These are phyloP conservation scores for Schoenoplectus triqueter DNA, from an alignment of 202 grass and related monocot species.

Conservation along the genomic window DNA sequence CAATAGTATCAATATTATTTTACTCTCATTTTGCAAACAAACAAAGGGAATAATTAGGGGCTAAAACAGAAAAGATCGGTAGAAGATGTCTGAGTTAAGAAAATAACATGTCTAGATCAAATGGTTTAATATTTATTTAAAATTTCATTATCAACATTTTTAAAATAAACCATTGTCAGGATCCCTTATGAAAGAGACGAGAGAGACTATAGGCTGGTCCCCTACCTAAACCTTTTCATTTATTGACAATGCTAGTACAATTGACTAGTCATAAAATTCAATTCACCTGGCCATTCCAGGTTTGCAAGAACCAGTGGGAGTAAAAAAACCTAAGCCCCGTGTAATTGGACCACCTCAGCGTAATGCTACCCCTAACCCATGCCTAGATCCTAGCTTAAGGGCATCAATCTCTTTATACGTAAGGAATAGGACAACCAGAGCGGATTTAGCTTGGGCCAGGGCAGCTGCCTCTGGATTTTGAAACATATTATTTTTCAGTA, in stretches of 20 bases:
- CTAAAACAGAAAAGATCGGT: too few relatives aligned
- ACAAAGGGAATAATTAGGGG: too few relatives aligned
- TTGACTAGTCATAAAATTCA: not conserved
- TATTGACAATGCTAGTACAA: slow-evolving; percentile 15
- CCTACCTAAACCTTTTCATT: slow-evolving; percentile 15
- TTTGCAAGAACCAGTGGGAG: slow-evolving; percentile 35
- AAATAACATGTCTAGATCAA: too few relatives aligned
- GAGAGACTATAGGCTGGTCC: slow-evolving; percentile 33
- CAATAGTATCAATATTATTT: not conserved
- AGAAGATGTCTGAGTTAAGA: too few relatives aligned
- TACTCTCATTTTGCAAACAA: slow-evolving; percentile 31
- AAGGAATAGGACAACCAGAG: not conserved
- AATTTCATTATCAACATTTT: too few relatives aligned
- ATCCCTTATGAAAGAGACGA: slow-evolving; percentile 16
- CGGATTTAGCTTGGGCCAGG: too few relatives aligned
- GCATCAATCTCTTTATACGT: slow-evolving; percentile 45
- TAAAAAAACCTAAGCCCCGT: slow-evolving; percentile 24
- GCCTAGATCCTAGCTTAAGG: slow-evolving; percentile 54
- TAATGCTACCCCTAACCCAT: slow-evolving; percentile 45
- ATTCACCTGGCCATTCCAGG: slow-evolving; percentile 26
- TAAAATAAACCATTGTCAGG: too few relatives aligned
- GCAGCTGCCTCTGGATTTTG: too few relatives aligned
- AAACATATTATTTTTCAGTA: too few relatives aligned
- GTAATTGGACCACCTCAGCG: slow-evolving; percentile 38
- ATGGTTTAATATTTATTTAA: too few relatives aligned